Evolutionary conservation across 352 stramenopile genomes (phyloP).

Genomic region (Albugo laibachii): DNA sequence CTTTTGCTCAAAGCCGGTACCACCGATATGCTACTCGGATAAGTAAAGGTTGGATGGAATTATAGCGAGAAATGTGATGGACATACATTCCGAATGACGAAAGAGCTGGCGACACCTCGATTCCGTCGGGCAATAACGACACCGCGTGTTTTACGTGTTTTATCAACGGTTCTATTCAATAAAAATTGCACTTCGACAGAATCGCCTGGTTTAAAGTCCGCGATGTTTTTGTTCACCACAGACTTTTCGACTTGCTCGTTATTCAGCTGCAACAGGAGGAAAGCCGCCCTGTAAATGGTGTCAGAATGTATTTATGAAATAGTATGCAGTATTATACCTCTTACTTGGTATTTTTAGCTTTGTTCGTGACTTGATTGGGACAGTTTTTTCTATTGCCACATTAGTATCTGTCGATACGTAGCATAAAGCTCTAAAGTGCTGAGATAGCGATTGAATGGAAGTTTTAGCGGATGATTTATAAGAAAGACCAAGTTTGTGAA

Average conservation of each 20-base stretch:
- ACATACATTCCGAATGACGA: slow-evolving; percentile 72
- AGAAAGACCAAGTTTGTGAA: too few relatives aligned
- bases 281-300: slow-evolving; percentile 15
- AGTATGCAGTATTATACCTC: slow-evolving; percentile 11
- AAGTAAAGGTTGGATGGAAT: not conserved
- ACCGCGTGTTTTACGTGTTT: slow-evolving; percentile 58
- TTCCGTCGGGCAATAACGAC: slow-evolving; percentile 66
- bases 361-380: slow-evolving; percentile 16
- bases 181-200: slow-evolving; percentile 65
- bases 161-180: slow-evolving; percentile 43
- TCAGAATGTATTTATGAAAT: not conserved
- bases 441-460: too few relatives aligned
- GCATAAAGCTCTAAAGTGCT: too few relatives aligned
- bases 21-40: slow-evolving; percentile 41
- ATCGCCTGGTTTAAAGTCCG: slow-evolving; percentile 52
- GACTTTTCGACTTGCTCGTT: slow-evolving; percentile 42
- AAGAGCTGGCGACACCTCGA: slow-evolving; percentile 59
- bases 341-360: slow-evolving; percentile 73
- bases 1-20: slow-evolving; percentile 75
- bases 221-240: slow-evolving; percentile 37
- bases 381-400: too few relatives aligned
- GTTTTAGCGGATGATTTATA: too few relatives aligned
- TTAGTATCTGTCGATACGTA: too few relatives aligned
- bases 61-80: not conserved
- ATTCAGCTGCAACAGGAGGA: slow-evolving; percentile 49